Conservation (phyloP, 225 moss, liverwort and hornwort genomes). For the Sphagnum contortum region DNA sequence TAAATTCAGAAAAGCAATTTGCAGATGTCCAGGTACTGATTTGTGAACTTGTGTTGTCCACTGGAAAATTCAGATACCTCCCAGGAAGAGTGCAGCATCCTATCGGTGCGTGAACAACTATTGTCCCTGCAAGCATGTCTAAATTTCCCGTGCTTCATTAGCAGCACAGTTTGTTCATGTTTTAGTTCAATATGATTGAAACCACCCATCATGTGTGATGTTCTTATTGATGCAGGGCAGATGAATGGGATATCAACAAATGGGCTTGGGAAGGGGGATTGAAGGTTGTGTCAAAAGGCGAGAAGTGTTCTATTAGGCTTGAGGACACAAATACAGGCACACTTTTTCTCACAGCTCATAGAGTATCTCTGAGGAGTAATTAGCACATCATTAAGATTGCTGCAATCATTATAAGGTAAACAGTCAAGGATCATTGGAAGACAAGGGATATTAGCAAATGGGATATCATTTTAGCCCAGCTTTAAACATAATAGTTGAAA, state of each 20-base stretch:
- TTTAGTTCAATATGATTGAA: background rate
- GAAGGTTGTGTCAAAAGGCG: slow-evolving; percentile 89
- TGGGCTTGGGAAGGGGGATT: slow-evolving; percentile 95
- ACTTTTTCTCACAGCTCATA: background rate
- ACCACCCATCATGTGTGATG: background rate
- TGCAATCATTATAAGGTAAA: too few relatives aligned
- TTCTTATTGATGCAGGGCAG: slow-evolving; percentile 54
- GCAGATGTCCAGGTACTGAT: too few relatives aligned
- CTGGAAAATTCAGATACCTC: slow-evolving; percentile 62
- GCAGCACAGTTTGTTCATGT: too few relatives aligned
- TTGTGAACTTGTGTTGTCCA: too few relatives aligned
- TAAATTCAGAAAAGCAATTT: too few relatives aligned
- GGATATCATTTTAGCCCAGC: too few relatives aligned
- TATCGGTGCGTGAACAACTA: slow-evolving; percentile 47
- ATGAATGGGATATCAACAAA: slow-evolving; percentile 99
- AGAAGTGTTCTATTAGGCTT: slow-evolving; percentile 74
- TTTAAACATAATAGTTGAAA: too few relatives aligned
- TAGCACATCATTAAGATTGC: too few relatives aligned
- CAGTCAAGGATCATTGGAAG: too few relatives aligned
- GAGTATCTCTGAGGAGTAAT: too few relatives aligned
- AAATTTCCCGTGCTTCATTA: background rate
- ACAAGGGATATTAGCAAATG: too few relatives aligned
- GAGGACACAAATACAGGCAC: slow-evolving; percentile 83
- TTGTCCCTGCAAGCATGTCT: background rate
- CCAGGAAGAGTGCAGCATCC: slow-evolving; percentile 89